Evolutionary conservation across 2,329 filamentous ascomycete genomes (phyloP).

Genomic region (Colletotrichum australisinense): DNA sequence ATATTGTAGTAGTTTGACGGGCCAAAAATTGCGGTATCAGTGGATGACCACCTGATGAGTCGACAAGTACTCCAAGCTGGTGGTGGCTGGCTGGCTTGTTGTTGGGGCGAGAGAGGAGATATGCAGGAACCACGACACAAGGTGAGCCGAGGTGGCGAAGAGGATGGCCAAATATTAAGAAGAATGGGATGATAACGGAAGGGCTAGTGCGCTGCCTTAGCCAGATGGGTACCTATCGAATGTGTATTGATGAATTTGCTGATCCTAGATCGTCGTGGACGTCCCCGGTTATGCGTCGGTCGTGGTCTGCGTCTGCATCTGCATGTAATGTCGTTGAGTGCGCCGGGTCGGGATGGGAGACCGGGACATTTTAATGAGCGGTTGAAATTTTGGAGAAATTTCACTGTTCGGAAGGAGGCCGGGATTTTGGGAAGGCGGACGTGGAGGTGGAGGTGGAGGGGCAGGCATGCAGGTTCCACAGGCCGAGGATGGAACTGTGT

Average conservation of each 20-base stretch:
- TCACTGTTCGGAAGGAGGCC: not conserved
- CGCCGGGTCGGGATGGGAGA: not conserved
- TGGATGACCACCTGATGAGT: constrained; percentile 1
- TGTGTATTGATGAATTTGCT: not conserved
- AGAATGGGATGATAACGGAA: not conserved
- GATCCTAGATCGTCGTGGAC: not conserved
- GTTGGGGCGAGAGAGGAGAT: not conserved
- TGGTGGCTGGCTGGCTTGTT: no score
- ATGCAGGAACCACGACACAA: constrained; percentile 1
- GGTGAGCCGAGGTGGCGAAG: not conserved
- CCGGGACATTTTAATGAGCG: not conserved
- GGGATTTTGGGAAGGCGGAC: not conserved
- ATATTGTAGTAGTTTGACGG: not conserved
- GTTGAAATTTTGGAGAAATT: constrained; percentile 25
- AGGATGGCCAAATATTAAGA: not conserved
- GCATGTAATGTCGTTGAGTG: not conserved
- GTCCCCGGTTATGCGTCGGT: not conserved
- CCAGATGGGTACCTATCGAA: not conserved
- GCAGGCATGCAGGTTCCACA: not conserved
- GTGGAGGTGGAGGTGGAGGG: not conserved
- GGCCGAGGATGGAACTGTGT: not conserved
- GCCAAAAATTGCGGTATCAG: constrained; percentile 9
- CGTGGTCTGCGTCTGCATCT: not conserved
- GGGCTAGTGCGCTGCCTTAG: no score
- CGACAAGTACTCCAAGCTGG: not conserved